These are phyloP conservation scores for Camellia sinensis DNA, from an alignment of 148 eudicot genomes.

Conservation along the genomic window DNA sequence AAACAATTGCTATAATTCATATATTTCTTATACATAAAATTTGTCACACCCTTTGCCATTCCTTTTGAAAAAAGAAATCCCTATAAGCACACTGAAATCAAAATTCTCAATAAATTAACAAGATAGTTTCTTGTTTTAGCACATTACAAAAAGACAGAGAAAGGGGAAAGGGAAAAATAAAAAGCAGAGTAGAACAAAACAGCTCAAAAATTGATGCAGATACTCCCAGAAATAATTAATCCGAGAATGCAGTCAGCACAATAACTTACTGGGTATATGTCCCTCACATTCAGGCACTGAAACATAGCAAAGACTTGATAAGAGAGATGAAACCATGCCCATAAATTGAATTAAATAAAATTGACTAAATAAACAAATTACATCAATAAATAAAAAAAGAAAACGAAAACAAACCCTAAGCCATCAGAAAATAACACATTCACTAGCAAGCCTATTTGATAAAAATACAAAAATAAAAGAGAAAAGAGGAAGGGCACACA, in stretches of 20 bases:
- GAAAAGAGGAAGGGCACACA: not conserved
- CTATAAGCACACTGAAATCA: not conserved
- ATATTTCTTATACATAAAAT: too few relatives aligned
- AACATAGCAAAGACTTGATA: slow-evolving; percentile 2
- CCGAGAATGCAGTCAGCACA: not conserved
- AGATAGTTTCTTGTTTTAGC: not conserved
- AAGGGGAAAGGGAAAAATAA: not conserved
- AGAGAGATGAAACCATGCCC: not conserved
- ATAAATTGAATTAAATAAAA: not conserved
- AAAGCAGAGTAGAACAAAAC: not conserved
- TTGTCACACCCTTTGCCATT: too few relatives aligned
- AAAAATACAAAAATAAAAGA: not conserved
- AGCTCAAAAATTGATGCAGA: not conserved
- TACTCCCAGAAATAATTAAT: not conserved
- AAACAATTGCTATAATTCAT: too few relatives aligned
- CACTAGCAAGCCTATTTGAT: not conserved
- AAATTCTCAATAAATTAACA: not conserved
- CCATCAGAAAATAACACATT: not conserved
- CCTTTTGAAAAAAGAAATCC: too few relatives aligned
- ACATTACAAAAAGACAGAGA: not conserved
- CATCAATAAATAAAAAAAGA: not conserved
- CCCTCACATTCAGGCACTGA: slow-evolving; percentile 10
- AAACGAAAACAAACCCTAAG: not conserved
- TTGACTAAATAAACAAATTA: too few relatives aligned
- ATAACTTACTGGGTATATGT: not conserved